phyloP scores from a whole-genome alignment of 129 eudicot species.

The Flaveria linearis region DNA sequence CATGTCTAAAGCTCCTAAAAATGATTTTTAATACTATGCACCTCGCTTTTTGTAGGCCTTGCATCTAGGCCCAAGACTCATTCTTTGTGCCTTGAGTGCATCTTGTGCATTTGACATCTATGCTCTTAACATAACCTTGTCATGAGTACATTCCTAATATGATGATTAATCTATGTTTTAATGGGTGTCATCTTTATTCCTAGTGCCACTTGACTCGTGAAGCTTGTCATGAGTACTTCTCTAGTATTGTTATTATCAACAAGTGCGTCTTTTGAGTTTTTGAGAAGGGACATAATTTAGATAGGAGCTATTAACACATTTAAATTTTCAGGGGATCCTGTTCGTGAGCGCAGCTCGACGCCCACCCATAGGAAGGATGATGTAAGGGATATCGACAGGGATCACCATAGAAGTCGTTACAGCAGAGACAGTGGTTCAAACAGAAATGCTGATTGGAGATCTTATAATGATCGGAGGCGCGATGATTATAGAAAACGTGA shows the following conservation, averaged over 20 bases:
- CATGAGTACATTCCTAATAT: too few relatives aligned
- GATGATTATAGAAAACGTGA: constrained; percentile 62
- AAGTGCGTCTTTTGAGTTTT: constrained; percentile 15
- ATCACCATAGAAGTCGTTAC: constrained; percentile 45
- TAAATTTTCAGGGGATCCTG: constrained; percentile 61
- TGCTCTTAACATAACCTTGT: too few relatives aligned
- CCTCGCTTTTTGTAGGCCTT: too few relatives aligned
- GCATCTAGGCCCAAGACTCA: too few relatives aligned
- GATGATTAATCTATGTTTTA: neutral
- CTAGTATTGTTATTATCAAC: neutral
- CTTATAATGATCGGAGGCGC: constrained; percentile 51
- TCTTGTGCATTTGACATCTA: too few relatives aligned
- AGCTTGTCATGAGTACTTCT: neutral
- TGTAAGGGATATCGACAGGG: constrained; percentile 46
- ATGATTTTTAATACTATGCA: too few relatives aligned
- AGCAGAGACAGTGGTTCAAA: constrained; percentile 48
- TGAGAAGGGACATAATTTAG: constrained; percentile 1
- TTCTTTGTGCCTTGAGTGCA: too few relatives aligned
- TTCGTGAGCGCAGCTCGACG: constrained; percentile 45
- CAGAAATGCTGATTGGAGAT: constrained; percentile 52
- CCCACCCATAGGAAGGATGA: constrained; percentile 59
- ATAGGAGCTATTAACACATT: constrained; percentile 27
- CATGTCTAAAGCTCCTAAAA: too few relatives aligned
- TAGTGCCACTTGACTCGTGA: neutral
- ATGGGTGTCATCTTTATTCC: neutral